Evolutionary conservation across 441 rosid species (phyloP).

Genomic region (Flueggea neowawraea): DNA sequence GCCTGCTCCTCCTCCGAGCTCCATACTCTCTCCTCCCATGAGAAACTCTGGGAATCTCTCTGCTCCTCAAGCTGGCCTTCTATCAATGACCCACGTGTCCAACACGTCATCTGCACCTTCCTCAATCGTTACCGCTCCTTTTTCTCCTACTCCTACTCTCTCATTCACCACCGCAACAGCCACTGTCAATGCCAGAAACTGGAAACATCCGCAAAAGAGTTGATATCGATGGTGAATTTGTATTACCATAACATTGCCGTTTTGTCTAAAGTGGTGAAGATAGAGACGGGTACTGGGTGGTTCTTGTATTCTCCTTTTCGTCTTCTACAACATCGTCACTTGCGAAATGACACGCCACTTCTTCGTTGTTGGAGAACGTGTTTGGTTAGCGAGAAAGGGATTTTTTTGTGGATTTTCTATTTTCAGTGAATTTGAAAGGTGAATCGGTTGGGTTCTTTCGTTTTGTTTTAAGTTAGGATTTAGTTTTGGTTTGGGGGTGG

Average conservation of each 20-base stretch:
- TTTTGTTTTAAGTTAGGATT: no score
- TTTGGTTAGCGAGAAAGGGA: no score
- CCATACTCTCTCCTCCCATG: slow-evolving; percentile 39
- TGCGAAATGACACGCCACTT: no score
- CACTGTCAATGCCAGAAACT: no score
- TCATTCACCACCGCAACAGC: slow-evolving; percentile 23
- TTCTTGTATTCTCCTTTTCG: slow-evolving; percentile 57
- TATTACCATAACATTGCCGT: slow-evolving; percentile 32
- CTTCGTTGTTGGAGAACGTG: no score
- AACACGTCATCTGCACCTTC: slow-evolving; percentile 39
- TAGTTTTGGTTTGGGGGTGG: no score
- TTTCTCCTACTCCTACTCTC: slow-evolving; percentile 60
- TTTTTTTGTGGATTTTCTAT: no score
- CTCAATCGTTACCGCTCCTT: slow-evolving; percentile 58
- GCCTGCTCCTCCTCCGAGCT: slow-evolving; percentile 55
- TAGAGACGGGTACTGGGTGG: slow-evolving; percentile 41
- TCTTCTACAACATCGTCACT: no score
- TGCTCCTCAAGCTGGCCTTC: slow-evolving; percentile 68
- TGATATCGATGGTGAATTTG: slow-evolving; percentile 75
- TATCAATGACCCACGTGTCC: slow-evolving; percentile 29
- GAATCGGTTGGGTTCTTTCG: no score
- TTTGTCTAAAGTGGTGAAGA: slow-evolving; percentile 41
- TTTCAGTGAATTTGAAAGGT: no score
- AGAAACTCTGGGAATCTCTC: slow-evolving; percentile 50
- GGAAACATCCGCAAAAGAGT: not conserved